phyloP scores from a whole-genome alignment of 768 basidiomycete species.

The Phylloporus sp. region DNA sequence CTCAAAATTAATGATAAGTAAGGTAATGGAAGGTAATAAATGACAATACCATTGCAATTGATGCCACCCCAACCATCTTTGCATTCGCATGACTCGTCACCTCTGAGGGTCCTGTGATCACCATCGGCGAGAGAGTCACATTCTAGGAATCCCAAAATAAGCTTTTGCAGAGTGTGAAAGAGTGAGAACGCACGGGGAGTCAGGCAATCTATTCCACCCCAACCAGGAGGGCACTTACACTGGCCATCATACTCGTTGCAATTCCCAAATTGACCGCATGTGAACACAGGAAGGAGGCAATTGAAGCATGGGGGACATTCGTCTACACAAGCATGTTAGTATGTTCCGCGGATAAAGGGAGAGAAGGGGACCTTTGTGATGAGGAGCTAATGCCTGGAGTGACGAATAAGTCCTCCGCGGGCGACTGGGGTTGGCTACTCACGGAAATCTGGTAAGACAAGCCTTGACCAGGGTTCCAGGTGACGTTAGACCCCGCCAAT shows the following conservation, averaged over 20 bases:
- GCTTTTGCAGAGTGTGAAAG: slow-evolving; percentile 2
- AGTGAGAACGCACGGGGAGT: slow-evolving; percentile 67
- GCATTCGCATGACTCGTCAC: slow-evolving; percentile 78
- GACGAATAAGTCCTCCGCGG: slow-evolving; percentile 10
- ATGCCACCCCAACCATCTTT: slow-evolving; percentile 94
- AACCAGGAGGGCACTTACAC: slow-evolving; percentile 96
- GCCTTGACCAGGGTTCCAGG: slow-evolving; percentile 15
- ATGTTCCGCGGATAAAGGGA: neutral
- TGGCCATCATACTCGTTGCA: slow-evolving; percentile 94
- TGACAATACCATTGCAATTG: slow-evolving; percentile 86
- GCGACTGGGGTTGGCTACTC: slow-evolving; percentile 4
- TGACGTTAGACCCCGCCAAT: slow-evolving; percentile 10
- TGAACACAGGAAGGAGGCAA: slow-evolving; percentile 87
- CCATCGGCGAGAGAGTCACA: slow-evolving; percentile 95
- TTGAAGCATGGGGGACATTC: slow-evolving; percentile 93
- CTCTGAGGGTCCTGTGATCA: slow-evolving; percentile 74
- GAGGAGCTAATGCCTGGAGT: slow-evolving; percentile 19
- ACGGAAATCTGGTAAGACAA: slow-evolving; percentile 26
- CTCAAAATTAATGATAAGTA: neutral
- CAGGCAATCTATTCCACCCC: slow-evolving; percentile 94
- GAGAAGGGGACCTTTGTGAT: slow-evolving; percentile 14
- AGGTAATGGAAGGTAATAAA: neutral
- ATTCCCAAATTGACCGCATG: slow-evolving; percentile 86
- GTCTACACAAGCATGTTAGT: slow-evolving; percentile 28
- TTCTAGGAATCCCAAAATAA: slow-evolving; percentile 43